phyloP scores from a whole-genome alignment of 306 rosid species.

The Trifolium dubium region DNA sequence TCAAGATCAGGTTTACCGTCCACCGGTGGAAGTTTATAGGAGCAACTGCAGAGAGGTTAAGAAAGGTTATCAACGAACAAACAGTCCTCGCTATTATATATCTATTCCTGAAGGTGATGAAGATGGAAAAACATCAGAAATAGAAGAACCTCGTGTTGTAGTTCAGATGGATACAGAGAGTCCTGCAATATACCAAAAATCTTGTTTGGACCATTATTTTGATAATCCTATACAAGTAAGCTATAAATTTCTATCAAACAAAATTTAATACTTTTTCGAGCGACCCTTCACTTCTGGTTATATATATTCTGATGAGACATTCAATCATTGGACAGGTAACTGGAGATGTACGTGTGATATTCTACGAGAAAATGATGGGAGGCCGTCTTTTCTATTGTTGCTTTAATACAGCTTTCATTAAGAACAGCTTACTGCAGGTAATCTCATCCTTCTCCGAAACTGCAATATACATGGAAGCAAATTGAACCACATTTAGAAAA shows the following conservation, averaged over 20 bases:
- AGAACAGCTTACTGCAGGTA: conserved; percentile 87
- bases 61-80: conserved; percentile 70
- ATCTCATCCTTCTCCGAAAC: conserved; percentile 28
- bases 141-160: conserved; percentile 60
- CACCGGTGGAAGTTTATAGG: conserved; percentile 64
- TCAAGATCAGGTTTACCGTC: conserved; percentile 71
- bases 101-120: conserved; percentile 53
- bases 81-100: conserved; percentile 78
- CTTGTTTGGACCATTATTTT: conserved; percentile 84
- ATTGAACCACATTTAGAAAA: not conserved
- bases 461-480: not conserved
- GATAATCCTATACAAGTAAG: conserved; percentile 78
- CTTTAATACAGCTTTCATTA: conserved; percentile 88
- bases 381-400: conserved; percentile 95
- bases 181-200: conserved; percentile 71
- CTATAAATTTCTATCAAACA: not conserved
- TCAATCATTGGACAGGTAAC: conserved; percentile 59
- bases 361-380: conserved; percentile 87
- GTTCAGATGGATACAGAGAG: conserved; percentile 97
- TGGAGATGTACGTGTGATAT: conserved; percentile 91
- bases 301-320: conserved; percentile 18
- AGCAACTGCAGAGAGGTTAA: conserved; percentile 66
- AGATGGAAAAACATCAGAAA: conserved; percentile 50
- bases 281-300: not conserved
- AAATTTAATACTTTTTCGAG: no score